Evolutionary conservation across 768 basidiomycete species (phyloP).

Genomic region (Boletus barrowsii): DNA sequence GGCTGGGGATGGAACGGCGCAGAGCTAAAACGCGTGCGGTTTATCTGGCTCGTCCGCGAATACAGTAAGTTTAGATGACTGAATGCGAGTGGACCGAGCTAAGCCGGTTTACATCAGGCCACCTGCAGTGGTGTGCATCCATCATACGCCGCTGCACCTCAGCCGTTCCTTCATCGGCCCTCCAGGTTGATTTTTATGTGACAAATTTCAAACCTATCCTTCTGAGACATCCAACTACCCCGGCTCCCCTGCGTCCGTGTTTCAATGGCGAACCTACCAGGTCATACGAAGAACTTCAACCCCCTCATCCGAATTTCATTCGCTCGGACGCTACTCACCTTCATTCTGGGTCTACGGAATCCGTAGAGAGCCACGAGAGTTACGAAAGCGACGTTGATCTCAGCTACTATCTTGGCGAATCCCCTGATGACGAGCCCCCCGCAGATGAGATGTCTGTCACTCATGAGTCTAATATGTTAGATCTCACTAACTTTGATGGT

Average conservation of each 20-base stretch:
- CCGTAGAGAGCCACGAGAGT: slow-evolving; percentile 32
- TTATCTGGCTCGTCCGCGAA: slow-evolving; percentile 76
- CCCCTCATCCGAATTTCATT: slow-evolving; percentile 34
- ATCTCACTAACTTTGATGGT: slow-evolving; percentile 77
- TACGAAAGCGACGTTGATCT: slow-evolving; percentile 39
- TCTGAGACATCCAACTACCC: slow-evolving; percentile 6
- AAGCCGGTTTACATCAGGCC: slow-evolving; percentile 40
- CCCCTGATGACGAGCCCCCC: slow-evolving; percentile 28
- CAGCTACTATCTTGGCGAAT: slow-evolving; percentile 40
- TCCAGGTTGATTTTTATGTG: slow-evolving; percentile 74
- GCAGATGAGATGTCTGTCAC: slow-evolving; percentile 33
- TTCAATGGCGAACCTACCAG: slow-evolving; percentile 2
- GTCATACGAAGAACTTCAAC: slow-evolving; percentile 28
- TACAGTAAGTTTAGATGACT: slow-evolving; percentile 49
- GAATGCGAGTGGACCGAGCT: not conserved
- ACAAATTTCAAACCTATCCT: slow-evolving; percentile 49
- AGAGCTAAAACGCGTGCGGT: slow-evolving; percentile 55
- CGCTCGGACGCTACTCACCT: slow-evolving; percentile 5
- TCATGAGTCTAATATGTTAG: slow-evolving; percentile 52
- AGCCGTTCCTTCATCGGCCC: slow-evolving; percentile 43
- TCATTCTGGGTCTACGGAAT: slow-evolving; percentile 21
- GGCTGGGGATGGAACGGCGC: slow-evolving; percentile 41
- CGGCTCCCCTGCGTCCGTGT: slow-evolving; percentile 14
- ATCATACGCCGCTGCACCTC: slow-evolving; percentile 59
- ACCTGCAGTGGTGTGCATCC: slow-evolving; percentile 75